Evolutionary conservation across 192 early-diverging fungal genomes (phyloP), one percentile per base, ranked within the genome.

Genomic region (Geranomyces variabilis): DNA sequence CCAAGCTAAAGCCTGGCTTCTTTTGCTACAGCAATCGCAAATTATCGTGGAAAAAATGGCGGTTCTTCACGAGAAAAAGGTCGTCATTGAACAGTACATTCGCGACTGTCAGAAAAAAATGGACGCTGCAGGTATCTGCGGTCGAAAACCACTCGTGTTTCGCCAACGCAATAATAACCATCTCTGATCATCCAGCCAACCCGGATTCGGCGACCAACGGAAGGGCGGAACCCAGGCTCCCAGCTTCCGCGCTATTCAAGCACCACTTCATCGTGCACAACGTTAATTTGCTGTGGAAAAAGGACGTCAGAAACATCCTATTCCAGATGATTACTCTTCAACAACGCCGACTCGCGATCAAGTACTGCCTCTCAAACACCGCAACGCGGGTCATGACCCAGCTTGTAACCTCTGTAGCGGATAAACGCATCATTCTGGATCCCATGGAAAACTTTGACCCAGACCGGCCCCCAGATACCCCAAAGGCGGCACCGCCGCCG

Each of bases 261-360:
- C 87, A 90, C 71, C 81, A 89, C 24, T 94, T 88, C 66, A 80
- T 96, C 77, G 86, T 93, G 0, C 94, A 97, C 78, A 95, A 93
- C 58, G 83, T 93, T 1, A 84, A 90, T 51, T 76, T 93, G 44
- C 81, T 95, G 19, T 97, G 93, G 93, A 97, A 93, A 59, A 86
- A 86, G 47, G 83, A 87, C 31, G 87, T 97, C 12, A 87, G 95
- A 29, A 94, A 97, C 72, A 80, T 89, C 34, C 67, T 94, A 4
- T 92, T 94, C 80, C 80, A 88, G 59, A 88, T 92, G 56, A 48
- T 93, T 55, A 88, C 93, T 55, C 74, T 93, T 7, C 84, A 91
- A 56, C 82, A 85, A 45, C 87, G 90, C 22, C 65, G 87, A 22
- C 88, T 87, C 14, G 89, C 90, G 9, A 78, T 93, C 14, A 80